phyloP scores from a whole-genome alignment of 2,329 filamentous ascomycete species.

The Colletotrichum sp. region DNA sequence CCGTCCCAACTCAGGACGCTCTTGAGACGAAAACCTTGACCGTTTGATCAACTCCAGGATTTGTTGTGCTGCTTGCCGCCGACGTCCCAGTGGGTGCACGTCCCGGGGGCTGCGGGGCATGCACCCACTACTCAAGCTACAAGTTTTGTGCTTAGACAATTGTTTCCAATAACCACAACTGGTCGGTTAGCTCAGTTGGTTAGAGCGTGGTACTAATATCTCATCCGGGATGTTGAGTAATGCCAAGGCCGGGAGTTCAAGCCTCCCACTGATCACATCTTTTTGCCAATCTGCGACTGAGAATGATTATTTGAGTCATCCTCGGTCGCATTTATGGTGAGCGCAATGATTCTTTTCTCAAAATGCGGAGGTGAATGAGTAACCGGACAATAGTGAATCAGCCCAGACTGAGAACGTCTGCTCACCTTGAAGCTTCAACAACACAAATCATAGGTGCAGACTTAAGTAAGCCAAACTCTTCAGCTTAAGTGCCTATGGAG shows the following conservation, averaged over 20 bases:
- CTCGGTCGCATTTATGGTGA: not conserved
- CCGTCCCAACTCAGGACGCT: not conserved
- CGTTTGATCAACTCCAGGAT: not conserved
- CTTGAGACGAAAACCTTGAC: not conserved
- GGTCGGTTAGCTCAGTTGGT: slow-evolving; percentile 9
- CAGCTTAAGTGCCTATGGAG: not conserved
- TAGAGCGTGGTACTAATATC: slow-evolving; percentile 9
- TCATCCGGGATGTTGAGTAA: not conserved
- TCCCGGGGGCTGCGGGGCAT: not conserved
- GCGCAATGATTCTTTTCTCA: not conserved
- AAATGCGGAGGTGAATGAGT: not conserved
- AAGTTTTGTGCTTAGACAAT: not conserved
- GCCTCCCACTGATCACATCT: not conserved
- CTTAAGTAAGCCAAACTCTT: not conserved
- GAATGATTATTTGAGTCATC: fast-evolving
- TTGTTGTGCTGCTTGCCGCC: not conserved
- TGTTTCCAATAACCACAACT: fast-evolving
- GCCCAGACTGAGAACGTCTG: not conserved
- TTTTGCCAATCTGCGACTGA: not conserved
- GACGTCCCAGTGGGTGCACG: too few species aligned
- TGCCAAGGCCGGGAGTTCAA: slow-evolving; percentile 8
- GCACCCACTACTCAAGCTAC: not conserved
- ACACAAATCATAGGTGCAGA: not conserved
- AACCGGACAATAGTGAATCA: not conserved
- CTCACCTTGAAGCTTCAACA: not conserved